Evolutionary conservation across 129 eudicot species (phyloP).

Genomic region (Flaveria brownii): DNA sequence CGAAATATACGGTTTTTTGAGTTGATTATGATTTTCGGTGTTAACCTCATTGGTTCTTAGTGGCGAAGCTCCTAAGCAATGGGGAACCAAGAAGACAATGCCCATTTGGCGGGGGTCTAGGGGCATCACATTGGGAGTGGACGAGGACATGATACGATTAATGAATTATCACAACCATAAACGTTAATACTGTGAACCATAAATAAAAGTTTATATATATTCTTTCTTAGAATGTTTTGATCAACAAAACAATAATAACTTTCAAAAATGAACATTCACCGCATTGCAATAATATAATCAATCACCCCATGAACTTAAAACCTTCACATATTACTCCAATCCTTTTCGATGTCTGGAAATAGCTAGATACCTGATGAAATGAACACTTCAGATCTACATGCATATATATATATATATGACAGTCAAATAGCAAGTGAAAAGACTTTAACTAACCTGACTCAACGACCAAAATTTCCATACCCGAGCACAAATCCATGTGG

Average conservation of each 20-base stretch:
- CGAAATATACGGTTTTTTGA: too few relatives aligned
- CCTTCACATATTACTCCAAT: not conserved
- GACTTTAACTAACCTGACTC: conserved; percentile 27
- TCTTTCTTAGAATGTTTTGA: not conserved
- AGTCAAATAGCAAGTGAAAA: not conserved
- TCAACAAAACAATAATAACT: not conserved
- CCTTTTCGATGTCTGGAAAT: not conserved
- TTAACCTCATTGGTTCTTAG: too few relatives aligned
- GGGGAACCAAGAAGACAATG: too few relatives aligned
- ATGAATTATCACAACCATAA: too few relatives aligned
- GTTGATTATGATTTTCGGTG: too few relatives aligned
- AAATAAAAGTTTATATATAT: not conserved
- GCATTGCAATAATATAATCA: not conserved
- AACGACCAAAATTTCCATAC: conserved; percentile 29
- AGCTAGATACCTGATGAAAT: not conserved
- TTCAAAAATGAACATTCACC: not conserved
- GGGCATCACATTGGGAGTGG: too few relatives aligned
- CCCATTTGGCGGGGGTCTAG: too few relatives aligned
- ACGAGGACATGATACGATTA: too few relatives aligned
- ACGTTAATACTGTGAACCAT: too few relatives aligned
- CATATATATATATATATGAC: not conserved
- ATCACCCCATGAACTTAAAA: not conserved
- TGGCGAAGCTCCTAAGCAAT: too few relatives aligned
- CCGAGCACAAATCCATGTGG: conserved; percentile 46
- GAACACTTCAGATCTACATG: not conserved